A percentile compares a stretch with the other conserved stretches of the same genome.
These are phyloP conservation scores for Thuidium tamariscinum DNA, from an alignment of 225 moss, liverwort and hornwort genomes.

Conservation along the genomic window DNA sequence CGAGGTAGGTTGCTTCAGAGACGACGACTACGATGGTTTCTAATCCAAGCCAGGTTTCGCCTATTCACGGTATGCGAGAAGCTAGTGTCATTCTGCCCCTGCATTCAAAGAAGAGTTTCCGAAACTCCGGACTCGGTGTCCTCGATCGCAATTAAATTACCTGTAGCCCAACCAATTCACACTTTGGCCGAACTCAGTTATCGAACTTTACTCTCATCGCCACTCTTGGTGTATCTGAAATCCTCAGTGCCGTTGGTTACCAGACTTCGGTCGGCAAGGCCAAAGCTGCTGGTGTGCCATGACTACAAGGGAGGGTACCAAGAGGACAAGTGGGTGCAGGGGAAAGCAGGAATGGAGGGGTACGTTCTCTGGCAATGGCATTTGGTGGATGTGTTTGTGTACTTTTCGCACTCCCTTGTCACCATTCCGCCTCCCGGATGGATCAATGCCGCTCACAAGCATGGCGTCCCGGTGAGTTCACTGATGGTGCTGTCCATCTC, in stretches of 20 bases:
- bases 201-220: slow-evolving; percentile 26
- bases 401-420: slow-evolving; percentile 82
- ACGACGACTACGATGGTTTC: background rate
- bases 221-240: slow-evolving; percentile 42
- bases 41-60: background rate
- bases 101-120: background rate
- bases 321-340: slow-evolving; percentile 39
- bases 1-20: slow-evolving; percentile 1
- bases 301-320: slow-evolving; percentile 50
- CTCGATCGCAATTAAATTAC: background rate
- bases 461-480: slow-evolving; percentile 71
- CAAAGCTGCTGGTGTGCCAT: slow-evolving; percentile 80
- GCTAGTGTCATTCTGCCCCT: background rate
- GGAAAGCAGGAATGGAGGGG: slow-evolving; percentile 15
- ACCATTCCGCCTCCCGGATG: slow-evolving; percentile 84
- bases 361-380: slow-evolving; percentile 84
- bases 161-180: slow-evolving; percentile 9
- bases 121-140: background rate
- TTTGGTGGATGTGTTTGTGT: slow-evolving; percentile 75
- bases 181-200: slow-evolving; percentile 7
- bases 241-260: slow-evolving; percentile 34
- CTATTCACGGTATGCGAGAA: background rate
- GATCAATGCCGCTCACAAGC: slow-evolving; percentile 85
- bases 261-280: slow-evolving; percentile 7
- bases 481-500: background rate